Base-by-base conservation (phyloP, 495 filamentous ascomycete genomes). In the Hypoxylon fuscum region DNA sequence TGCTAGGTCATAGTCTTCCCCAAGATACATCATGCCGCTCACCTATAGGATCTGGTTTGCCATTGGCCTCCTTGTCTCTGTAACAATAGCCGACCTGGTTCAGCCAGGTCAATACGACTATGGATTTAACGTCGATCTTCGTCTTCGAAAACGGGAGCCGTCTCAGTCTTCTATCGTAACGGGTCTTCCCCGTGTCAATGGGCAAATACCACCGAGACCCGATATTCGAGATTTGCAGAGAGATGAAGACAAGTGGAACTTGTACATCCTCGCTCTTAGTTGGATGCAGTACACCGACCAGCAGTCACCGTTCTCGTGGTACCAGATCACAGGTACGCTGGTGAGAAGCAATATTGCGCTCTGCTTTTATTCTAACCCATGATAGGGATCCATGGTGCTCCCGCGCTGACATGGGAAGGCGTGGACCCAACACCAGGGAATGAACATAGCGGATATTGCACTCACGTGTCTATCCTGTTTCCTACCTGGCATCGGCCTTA, bases 401-500 rank as follows among this genome's bases (percentile, higher is more conserved):
- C 87, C 5, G 84, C 77, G 55, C 66, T 76, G 18, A 72, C 80
- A 9, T 90, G 82, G 81, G 80, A 82, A 52, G 79, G 77, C 29
- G 87, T 88, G n/a, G 43, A 72, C 9, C 72, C 81, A 22, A 74
- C 71, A 18, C 65, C 76, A 3, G 79, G 78, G 5, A 77, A 76
- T 35, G 72, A 79, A 55, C 59, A 71, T 25, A 75, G 74, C 32
- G 89, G 88, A 3, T 90, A 89, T 64, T 92, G 89, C 60, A 75
- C 79, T 12, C 89, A 91, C 72, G 74, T 77, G 9, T 88, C 85
- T 7, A 81, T 85, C 42, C 74, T 91, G 27, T 91, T 91, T 63
- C 80, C 82, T 32, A 81, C 87, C 15, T 92, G 89, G 89, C 88
- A 92, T 75, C 77, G 89, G 37, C 84, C 87, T 12, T 92, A 90